Conservation (phyloP, 257 asterid genomes). For the Nicotiana obtusifolia region DNA sequence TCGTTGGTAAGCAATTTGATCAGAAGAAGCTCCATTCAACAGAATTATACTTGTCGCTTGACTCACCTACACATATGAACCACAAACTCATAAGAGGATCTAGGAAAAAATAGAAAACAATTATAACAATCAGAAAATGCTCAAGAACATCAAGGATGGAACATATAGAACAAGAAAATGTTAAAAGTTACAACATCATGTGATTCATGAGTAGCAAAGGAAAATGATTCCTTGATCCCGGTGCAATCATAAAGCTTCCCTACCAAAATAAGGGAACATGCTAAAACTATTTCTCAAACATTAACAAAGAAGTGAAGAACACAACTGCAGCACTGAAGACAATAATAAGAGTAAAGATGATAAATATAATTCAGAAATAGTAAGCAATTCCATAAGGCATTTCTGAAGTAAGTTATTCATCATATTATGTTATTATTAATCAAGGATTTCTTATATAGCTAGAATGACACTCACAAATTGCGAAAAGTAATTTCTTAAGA, state of each 20-base stretch:
- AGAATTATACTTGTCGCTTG: slow-evolving; percentile 3
- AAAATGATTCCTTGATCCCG: neutral
- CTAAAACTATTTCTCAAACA: neutral
- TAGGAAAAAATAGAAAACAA: neutral
- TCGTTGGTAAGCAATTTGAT: slow-evolving; percentile 23
- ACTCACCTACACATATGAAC: slow-evolving; percentile 22
- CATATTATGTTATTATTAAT: too few species aligned
- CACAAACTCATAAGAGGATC: neutral
- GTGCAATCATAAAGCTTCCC: neutral
- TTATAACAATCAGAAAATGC: neutral
- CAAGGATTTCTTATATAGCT: too few species aligned
- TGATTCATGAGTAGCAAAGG: neutral
- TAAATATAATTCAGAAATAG: neutral
- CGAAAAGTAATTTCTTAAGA: too few species aligned
- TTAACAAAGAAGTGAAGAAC: neutral
- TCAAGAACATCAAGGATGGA: neutral
- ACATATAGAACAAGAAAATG: neutral
- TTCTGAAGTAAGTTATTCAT: too few species aligned
- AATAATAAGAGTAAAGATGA: neutral
- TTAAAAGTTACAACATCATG: neutral
- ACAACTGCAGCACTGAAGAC: neutral
- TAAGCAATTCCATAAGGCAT: too few species aligned
- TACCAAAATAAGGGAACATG: neutral
- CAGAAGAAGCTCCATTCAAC: slow-evolving; percentile 18
- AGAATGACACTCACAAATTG: too few species aligned